A percentile compares a stretch with the other conserved stretches of the same genome.
Conservation (phyloP, 306 rosid species). For the Gillenia trifoliata region DNA sequence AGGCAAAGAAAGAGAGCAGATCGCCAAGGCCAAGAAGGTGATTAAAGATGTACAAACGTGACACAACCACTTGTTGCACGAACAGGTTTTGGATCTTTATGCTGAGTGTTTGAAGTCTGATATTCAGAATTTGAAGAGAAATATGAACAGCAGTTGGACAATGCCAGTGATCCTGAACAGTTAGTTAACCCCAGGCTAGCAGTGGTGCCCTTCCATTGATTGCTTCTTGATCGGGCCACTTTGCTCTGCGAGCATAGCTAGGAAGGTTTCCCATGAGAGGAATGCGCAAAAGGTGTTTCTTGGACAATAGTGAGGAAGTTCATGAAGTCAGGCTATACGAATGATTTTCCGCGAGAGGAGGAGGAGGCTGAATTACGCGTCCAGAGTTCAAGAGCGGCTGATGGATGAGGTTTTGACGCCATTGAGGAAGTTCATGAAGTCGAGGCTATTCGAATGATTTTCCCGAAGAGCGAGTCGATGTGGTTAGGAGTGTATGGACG, state of each 20-base stretch:
- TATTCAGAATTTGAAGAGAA: constrained; percentile 31
- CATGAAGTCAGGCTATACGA: no score
- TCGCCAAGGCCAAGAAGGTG: constrained; percentile 50
- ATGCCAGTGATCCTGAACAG: not conserved
- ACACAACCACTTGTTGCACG: constrained; percentile 30
- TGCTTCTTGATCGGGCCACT: constrained; percentile 51
- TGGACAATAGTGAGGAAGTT: no score
- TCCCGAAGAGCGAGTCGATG: no score
- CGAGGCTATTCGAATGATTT: no score
- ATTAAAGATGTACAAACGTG: constrained; percentile 25
- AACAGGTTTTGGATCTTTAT: constrained; percentile 41
- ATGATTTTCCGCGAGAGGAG: not conserved
- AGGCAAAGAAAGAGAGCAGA: not conserved
- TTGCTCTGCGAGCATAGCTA: constrained; percentile 51
- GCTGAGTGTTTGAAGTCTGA: constrained; percentile 47
- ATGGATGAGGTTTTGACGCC: constrained; percentile 57
- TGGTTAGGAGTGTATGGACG: constrained; percentile 29
- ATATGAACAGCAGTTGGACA: constrained; percentile 29
- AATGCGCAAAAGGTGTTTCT: constrained; percentile 18
- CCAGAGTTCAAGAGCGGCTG: constrained; percentile 53
- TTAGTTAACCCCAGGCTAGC: constrained; percentile 37
- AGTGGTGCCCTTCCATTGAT: constrained; percentile 66
- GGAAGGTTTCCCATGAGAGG: constrained; percentile 47
- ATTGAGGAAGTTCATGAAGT: constrained; percentile 11
- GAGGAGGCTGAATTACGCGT: constrained; percentile 58